A percentile compares a stretch with the other conserved stretches of the same genome.
These are phyloP conservation scores for Tolypocladium paradoxum DNA, from an alignment of 2,329 filamentous ascomycete genomes.

Conservation along the genomic window DNA sequence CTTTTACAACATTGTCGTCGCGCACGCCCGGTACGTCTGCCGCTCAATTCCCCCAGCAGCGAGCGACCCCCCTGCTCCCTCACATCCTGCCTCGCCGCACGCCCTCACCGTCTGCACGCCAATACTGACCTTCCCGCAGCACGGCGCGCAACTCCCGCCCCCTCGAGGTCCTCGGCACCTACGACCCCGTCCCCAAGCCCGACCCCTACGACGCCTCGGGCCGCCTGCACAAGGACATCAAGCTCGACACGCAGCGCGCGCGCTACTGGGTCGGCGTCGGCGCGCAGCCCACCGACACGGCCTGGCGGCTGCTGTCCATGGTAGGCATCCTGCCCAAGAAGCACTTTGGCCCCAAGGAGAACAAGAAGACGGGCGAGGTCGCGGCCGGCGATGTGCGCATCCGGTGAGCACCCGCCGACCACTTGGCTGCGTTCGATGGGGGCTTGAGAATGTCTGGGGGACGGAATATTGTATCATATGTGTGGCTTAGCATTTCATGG, in stretches of 20 bases:
- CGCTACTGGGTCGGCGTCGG: constrained; percentile 97
- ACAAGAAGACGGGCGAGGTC: constrained; percentile 14
- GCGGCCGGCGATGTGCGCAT: constrained; percentile 17
- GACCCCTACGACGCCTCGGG: constrained; percentile 51
- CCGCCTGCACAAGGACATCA: constrained; percentile 80
- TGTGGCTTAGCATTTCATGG: constrained; percentile 14
- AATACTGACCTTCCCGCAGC: constrained; percentile 30
- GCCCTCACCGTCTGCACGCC: neutral
- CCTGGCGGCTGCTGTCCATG: constrained; percentile 79
- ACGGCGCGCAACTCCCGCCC: constrained; percentile 80
- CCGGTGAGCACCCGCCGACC: constrained; percentile 8
- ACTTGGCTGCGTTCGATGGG: neutral
- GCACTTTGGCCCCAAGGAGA: constrained; percentile 20
- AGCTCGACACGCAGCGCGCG: constrained; percentile 68
- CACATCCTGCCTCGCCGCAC: too few species aligned
- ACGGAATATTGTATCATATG: constrained; percentile 14
- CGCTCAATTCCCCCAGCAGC: neutral
- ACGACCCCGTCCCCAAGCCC: constrained; percentile 55
- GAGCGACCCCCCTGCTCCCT: neutral
- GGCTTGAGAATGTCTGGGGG: neutral
- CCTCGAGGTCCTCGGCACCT: constrained; percentile 82
- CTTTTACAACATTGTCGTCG: constrained; percentile 95
- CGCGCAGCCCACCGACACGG: constrained; percentile 83
- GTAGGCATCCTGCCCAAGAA: constrained; percentile 39
- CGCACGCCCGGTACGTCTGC: constrained; percentile 69